Conservation (phyloP, 2,329 filamentous ascomycete genomes). For the Pseudocercospora ulei region DNA sequence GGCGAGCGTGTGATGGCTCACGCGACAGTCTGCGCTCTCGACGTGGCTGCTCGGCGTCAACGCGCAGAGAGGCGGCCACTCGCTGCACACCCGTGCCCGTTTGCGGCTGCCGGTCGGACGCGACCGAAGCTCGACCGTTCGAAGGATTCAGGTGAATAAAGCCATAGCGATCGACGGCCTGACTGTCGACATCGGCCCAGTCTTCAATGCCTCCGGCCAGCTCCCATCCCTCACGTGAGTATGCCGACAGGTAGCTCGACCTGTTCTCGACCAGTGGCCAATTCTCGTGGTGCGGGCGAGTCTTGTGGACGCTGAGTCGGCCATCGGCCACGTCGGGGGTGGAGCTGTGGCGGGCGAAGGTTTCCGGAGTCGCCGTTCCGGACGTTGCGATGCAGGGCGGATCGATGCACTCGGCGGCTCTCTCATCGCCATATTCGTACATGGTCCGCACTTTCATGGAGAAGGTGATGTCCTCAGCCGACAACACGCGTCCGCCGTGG, state of each 20-base stretch:
- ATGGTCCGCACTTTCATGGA: conserved; percentile 55
- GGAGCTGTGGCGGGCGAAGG: conserved; percentile 6
- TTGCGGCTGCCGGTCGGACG: conserved; percentile 23
- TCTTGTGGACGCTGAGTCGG: conserved; percentile 9
- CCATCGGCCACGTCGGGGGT: conserved; percentile 11
- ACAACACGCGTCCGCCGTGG: conserved; percentile 43
- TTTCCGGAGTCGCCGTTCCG: conserved; percentile 14
- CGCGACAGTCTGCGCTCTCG: conserved; percentile 46
- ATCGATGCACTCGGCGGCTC: conserved; percentile 40
- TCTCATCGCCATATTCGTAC: conserved; percentile 54
- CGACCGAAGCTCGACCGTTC: conserved; percentile 12
- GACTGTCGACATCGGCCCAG: conserved; percentile 52
- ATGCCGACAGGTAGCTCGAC: conserved; percentile 20
- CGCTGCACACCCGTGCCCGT: conserved; percentile 41
- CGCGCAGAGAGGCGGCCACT: conserved; percentile 50
- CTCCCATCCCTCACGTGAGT: conserved; percentile 45
- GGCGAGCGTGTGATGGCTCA: conserved; percentile 43
- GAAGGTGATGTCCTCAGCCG: conserved; percentile 54
- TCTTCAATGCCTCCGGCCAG: conserved; percentile 56
- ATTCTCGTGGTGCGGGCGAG: conserved; percentile 8
- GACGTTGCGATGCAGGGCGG: conserved; percentile 9
- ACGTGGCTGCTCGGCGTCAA: conserved; percentile 49
- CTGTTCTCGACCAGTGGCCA: conserved; percentile 15
- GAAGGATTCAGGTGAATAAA: conserved; percentile 48
- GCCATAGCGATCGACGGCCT: conserved; percentile 55